Conservation (phyloP, 2,329 filamentous ascomycete genomes). For the Curvularia spicifera region DNA sequence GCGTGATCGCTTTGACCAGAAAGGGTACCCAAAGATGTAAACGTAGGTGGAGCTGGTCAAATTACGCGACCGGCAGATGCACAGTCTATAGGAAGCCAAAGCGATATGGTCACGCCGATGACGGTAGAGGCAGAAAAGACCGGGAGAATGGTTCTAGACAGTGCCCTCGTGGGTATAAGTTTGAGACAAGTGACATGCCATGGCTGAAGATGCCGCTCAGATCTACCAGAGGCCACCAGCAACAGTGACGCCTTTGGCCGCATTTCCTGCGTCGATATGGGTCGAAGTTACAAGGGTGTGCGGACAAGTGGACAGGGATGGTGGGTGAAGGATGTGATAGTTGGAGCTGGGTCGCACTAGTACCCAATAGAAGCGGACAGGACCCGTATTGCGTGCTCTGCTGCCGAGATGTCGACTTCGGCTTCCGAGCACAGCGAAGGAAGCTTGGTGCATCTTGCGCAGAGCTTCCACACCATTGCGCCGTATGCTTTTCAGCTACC, state of each 20-base stretch:
- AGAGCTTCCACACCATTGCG: constrained; percentile 3
- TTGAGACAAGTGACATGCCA: constrained; percentile 36
- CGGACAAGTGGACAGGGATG: constrained; percentile 38
- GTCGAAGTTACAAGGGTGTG: constrained; percentile 30
- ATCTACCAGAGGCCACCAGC: constrained; percentile 9
- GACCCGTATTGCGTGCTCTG: constrained; percentile 45
- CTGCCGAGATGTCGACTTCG: constrained; percentile 38
- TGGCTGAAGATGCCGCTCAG: constrained; percentile 21
- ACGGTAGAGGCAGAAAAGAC: constrained; percentile 1
- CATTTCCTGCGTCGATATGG: constrained; percentile 25
- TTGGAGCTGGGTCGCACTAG: constrained; percentile 18
- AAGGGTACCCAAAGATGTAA: constrained; percentile 2
- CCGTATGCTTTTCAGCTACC: not conserved
- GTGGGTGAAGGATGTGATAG: constrained; percentile 29
- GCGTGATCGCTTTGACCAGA: constrained; percentile 10
- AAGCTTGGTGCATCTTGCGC: not conserved
- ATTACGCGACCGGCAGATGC: constrained; percentile 5
- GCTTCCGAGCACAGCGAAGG: constrained; percentile 9
- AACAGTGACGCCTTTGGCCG: constrained; percentile 22
- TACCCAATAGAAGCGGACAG: constrained; percentile 31
- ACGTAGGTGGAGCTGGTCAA: constrained; percentile 3
- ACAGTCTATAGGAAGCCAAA: constrained; percentile 8
- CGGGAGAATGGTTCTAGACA: constrained; percentile 13
- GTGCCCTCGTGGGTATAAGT: constrained; percentile 8
- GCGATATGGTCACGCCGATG: constrained; percentile 5